Conservation (phyloP, 345 rosid species). For the Passiflora organensis region DNA sequence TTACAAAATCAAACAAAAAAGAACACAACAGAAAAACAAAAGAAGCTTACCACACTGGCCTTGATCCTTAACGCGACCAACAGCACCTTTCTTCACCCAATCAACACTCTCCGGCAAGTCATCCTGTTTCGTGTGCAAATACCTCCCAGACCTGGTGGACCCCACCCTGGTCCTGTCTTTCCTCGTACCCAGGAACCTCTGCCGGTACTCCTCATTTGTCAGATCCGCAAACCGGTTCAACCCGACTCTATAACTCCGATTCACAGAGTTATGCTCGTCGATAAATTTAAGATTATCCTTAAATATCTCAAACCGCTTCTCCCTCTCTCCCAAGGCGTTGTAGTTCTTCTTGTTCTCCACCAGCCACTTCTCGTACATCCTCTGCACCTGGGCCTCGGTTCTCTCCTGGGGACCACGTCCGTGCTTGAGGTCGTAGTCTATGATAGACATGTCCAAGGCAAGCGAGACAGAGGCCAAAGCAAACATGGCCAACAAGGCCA, state of each 20-base stretch:
- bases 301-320: conserved; percentile 47
- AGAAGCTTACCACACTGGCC: conserved; percentile 27
- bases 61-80: conserved; percentile 24
- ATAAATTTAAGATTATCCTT: conserved; percentile 53
- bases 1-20: neutral
- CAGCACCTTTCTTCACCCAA: conserved; percentile 27
- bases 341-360: conserved; percentile 41
- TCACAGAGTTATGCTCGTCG: conserved; percentile 38
- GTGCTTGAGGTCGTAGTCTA: conserved; percentile 34
- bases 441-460: conserved; percentile 50
- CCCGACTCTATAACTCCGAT: conserved; percentile 44
- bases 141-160: neutral
- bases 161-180: conserved; percentile 16
- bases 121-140: conserved; percentile 8
- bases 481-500: neutral
- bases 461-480: conserved; percentile 11
- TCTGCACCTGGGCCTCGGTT: conserved; percentile 25
- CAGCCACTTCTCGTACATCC: conserved; percentile 53
- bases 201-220: conserved; percentile 46
- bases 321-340: conserved; percentile 53
- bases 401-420: neutral
- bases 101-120: conserved; percentile 22
- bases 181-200: conserved; percentile 39
- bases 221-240: conserved; percentile 62
- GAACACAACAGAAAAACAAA: neutral